phyloP scores from a whole-genome alignment of 306 rosid species.

The Begonia fuchsioides region DNA sequence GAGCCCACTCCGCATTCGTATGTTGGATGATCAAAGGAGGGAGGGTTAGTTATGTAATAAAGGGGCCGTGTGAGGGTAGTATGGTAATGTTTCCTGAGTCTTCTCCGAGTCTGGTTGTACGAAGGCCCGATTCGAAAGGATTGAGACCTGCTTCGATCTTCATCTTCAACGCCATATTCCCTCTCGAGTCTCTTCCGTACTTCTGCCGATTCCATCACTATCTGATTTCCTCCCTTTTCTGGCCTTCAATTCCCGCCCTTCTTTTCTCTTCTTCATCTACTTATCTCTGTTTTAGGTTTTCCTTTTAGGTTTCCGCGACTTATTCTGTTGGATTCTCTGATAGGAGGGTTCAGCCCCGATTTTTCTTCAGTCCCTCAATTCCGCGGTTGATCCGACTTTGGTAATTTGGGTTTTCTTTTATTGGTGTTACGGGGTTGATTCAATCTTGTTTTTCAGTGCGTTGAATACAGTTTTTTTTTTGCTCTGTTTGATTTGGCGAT shows the following conservation, averaged over 20 bases:
- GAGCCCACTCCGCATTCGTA: too few relatives aligned
- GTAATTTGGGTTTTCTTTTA: slow-evolving; percentile 12
- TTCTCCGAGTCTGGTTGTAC: slow-evolving; percentile 22
- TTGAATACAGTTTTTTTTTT: neutral
- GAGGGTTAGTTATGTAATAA: too few relatives aligned
- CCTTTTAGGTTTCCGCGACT: neutral
- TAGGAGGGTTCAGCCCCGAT: slow-evolving; percentile 9
- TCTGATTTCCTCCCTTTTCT: slow-evolving; percentile 11
- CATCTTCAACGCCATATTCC: slow-evolving; percentile 13
- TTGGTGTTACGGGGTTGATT: neutral
- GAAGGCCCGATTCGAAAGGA: neutral
- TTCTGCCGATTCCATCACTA: slow-evolving; percentile 18
- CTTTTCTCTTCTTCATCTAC: slow-evolving; percentile 6
- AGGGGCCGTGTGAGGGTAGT: neutral
- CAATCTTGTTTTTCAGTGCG: neutral
- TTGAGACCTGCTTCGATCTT: slow-evolving; percentile 11
- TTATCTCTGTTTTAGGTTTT: slow-evolving; percentile 27
- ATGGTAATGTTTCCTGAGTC: slow-evolving; percentile 7
- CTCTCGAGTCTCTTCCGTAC: slow-evolving; percentile 18
- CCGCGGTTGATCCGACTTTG: slow-evolving; percentile 3
- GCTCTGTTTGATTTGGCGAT: slow-evolving; percentile 1
- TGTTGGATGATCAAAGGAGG: too few relatives aligned
- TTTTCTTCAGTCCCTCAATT: slow-evolving; percentile 7
- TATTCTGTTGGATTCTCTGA: neutral
- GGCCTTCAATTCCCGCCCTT: slow-evolving; percentile 30